A percentile compares a stretch with the other conserved stretches of the same genome.
phyloP scores from a whole-genome alignment of 2,329 filamentous ascomycete species.

The Botrytis pseudocinerea region DNA sequence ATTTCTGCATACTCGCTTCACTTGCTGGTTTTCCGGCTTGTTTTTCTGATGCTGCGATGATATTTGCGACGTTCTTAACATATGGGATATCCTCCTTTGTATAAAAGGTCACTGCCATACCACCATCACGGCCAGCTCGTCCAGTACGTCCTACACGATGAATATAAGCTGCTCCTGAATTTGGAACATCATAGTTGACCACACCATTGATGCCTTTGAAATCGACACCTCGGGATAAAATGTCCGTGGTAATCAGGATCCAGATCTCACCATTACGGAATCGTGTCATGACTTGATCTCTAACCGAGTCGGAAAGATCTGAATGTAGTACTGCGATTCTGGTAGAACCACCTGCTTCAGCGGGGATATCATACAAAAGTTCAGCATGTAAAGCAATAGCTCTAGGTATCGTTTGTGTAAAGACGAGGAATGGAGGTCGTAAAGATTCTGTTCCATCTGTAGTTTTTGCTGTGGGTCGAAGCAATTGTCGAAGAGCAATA shows the following conservation, averaged over 20 bases:
- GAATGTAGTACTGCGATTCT: slow-evolving; percentile 91
- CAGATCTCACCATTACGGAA: slow-evolving; percentile 93
- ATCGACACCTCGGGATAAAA: slow-evolving; percentile 88
- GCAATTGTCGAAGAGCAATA: slow-evolving; percentile 82
- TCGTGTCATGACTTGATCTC: slow-evolving; percentile 79
- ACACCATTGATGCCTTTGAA: slow-evolving; percentile 95
- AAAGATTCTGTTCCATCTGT: slow-evolving; percentile 52
- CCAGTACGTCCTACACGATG: slow-evolving; percentile 92
- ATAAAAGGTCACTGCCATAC: slow-evolving; percentile 90
- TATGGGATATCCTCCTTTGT: slow-evolving; percentile 92
- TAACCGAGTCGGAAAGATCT: slow-evolving; percentile 72
- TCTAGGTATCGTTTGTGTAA: slow-evolving; percentile 92
- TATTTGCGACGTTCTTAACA: slow-evolving; percentile 88
- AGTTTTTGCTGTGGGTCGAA: slow-evolving; percentile 69
- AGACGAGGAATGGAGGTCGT: slow-evolving; percentile 88
- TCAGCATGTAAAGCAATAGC: slow-evolving; percentile 86
- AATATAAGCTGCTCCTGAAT: slow-evolving; percentile 85
- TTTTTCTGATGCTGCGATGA: slow-evolving; percentile 81
- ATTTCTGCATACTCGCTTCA: slow-evolving; percentile 69
- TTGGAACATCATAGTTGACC: slow-evolving; percentile 95
- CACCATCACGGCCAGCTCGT: slow-evolving; percentile 81
- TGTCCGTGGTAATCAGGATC: slow-evolving; percentile 94
- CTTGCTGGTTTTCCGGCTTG: slow-evolving; percentile 55
- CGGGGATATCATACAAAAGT: slow-evolving; percentile 89
- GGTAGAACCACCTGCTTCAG: slow-evolving; percentile 78